Evolutionary conservation across 2,329 filamentous ascomycete genomes (phyloP), one percentile per base, ranked within the genome.

Genomic region (Ceratocystiopsis brevicomis): DNA sequence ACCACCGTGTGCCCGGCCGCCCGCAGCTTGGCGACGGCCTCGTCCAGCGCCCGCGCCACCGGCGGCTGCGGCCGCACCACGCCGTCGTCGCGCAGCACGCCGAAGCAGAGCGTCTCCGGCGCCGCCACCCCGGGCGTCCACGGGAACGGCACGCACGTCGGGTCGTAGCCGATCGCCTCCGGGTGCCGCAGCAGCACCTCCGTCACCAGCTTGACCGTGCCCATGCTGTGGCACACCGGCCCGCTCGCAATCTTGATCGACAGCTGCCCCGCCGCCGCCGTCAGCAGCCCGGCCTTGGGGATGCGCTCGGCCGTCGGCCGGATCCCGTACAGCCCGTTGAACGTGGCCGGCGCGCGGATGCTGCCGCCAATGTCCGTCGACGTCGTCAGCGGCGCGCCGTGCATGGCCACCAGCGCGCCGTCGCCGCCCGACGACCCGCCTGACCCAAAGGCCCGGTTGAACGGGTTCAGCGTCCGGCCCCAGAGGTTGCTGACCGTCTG

Each of bases 111-210:
- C 32, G 33, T 35, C 1, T 17, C 21, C 3, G 44, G 21, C 21
- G 30, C 17, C 3, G 38, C 14, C 0, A 36, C 39, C 3, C 25
- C n/a, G 11, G 42, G 37, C 2, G 37, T 40, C 47, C 45, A 84
- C 0, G 78, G 78, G 0, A 83, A 61, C n/a, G 80, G 74, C 21
- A 74, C 59, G 0, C 78, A 73, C 0, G 76, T 59, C 0, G 79
- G 78, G 53, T 84, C 79, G 48, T 71, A 59, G 1, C 79, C 78
- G 82, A 0, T 78, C 78, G 42, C 40, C 3, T 25, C 15, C 16
- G 71, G 52, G 21, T 66, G 66, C 13, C 60, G 61, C 2, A 83
- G 59, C 3, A 81, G 53, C 0, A 67, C 60, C 50, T 72, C 66
- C 2, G 73, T 64, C 2, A 44, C 44, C 4, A 82, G 56, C 35